Conservation (phyloP, 2,329 filamentous ascomycete species). For the Metarhizium guizhouense region DNA sequence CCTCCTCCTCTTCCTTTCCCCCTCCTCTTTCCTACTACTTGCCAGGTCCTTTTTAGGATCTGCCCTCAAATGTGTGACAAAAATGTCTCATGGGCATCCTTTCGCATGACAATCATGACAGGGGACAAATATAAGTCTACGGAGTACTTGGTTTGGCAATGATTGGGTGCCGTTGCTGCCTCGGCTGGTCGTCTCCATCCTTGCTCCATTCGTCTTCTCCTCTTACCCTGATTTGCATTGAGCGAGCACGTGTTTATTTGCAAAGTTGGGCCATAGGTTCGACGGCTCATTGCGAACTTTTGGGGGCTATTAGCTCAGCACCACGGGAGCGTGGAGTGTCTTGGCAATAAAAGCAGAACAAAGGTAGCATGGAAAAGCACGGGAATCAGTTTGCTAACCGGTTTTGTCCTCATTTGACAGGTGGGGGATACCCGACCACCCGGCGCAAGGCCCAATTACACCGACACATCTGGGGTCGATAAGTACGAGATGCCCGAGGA, state of each 20-base stretch:
- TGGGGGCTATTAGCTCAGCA: neutral
- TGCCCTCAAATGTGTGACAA: slow-evolving; percentile 2
- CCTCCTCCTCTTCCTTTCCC: neutral
- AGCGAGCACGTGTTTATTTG: neutral
- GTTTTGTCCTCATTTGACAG: slow-evolving; percentile 34
- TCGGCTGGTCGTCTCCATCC: neutral
- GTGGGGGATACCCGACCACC: slow-evolving; percentile 73
- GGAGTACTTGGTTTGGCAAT: neutral
- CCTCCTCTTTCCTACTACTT: neutral
- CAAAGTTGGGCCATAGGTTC: neutral
- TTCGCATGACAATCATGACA: neutral
- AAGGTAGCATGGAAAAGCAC: neutral
- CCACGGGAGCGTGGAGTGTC: neutral
- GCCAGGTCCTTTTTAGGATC: neutral
- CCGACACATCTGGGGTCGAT: slow-evolving; percentile 69
- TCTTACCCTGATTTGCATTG: neutral
- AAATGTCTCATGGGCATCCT: slow-evolving; percentile 8
- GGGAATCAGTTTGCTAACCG: slow-evolving; percentile 15
- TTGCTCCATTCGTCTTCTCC: neutral
- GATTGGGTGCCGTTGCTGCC: neutral
- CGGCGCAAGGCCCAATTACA: slow-evolving; percentile 67
- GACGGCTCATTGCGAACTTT: neutral
- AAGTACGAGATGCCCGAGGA: slow-evolving; percentile 85
- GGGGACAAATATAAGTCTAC: neutral
- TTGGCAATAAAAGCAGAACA: neutral